Evolutionary conservation across 1,284 basidiomycete species (phyloP), one percentile per base, ranked within the genome.

Genomic region (Porogramme epimiltina): DNA sequence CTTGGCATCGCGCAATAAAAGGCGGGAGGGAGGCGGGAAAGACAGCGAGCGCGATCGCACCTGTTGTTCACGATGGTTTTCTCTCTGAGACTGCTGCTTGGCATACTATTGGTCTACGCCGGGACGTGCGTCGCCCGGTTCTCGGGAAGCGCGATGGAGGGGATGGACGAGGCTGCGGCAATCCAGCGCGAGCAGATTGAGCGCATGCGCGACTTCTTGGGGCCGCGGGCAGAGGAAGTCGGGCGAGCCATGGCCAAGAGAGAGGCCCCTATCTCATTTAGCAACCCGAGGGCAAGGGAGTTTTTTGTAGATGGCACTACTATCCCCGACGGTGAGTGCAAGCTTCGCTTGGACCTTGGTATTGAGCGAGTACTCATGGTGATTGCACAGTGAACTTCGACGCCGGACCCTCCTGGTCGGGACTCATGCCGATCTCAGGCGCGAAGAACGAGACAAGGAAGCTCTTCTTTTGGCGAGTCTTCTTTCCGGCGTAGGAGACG

Each of bases 171-270:
- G 31, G 67, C 64, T 15, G 62, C 60, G 62, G 67, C 69, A 18
- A 76, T 80, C 26, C 79, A 82, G 61, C 71, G 71, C 47, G 78
- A 80, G 56, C 77, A 80, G 54, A 58, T 78, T 10, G 67, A 71
- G 43, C 70, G 75, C 20, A 56, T 81, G 62, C 66, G 64, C 37
- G 67, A 72, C 49, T 77, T 80, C 52, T 56, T 80, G 16, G 75
- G 71, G 8, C 72, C 77, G 1, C 44, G 22, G 10, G 44, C 24
- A 23, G 45, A 37, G 10, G 23, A 20, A 22, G 26, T 28, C 2
- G 20, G 31, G 1, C 31, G 31, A 16, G 33, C 40, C 3, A n/a
- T 47, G 2, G 51, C 48, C 33, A 60, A 62, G 44, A 45, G 60
- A 24, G 62, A 64, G 38, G 52, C 62, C 13, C 67, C 62, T 13